These are phyloP conservation scores for Crithidia acanthocephali DNA, from an alignment of 208 protist genomes.

Conservation along the genomic window DNA sequence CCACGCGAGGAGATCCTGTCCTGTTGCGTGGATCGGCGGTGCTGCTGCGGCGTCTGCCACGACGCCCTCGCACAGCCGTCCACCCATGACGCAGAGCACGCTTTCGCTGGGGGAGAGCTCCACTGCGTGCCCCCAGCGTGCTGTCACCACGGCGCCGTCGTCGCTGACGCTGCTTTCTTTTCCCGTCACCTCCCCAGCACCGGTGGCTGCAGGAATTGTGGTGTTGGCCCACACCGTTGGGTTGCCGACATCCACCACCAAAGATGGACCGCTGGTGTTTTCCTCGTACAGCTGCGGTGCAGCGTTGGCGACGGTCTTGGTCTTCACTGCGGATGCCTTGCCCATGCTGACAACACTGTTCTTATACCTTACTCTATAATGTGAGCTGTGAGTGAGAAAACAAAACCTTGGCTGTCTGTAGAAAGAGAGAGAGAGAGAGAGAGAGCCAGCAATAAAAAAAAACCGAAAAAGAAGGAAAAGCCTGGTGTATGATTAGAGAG, in stretches of 20 bases:
- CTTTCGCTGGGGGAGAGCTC: constrained; percentile 27
- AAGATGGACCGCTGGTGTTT: constrained; percentile 9
- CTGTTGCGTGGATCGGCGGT: too few species aligned
- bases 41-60: neutral
- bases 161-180: neutral
- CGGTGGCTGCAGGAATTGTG: neutral
- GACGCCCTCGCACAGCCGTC: constrained; percentile 3
- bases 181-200: neutral
- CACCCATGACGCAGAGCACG: constrained; percentile 25
- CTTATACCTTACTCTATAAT: neutral
- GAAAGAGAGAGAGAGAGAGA: constrained; percentile 19
- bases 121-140: constrained; percentile 29
- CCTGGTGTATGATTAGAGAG: too few species aligned
- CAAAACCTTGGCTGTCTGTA: too few species aligned
- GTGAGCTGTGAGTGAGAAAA: too few species aligned
- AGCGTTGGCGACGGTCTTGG: constrained; percentile 8
- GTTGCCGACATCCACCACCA: constrained; percentile 13
- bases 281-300: constrained; percentile 35
- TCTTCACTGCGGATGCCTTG: constrained; percentile 4
- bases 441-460: constrained; percentile 3
- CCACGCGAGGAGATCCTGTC: constrained; percentile 2
- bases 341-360: neutral
- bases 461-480: too few species aligned
- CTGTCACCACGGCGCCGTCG: neutral
- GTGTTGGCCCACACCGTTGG: constrained; percentile 9